phyloP scores from a whole-genome alignment of 768 basidiomycete species.

The Calvatia gigantea region DNA sequence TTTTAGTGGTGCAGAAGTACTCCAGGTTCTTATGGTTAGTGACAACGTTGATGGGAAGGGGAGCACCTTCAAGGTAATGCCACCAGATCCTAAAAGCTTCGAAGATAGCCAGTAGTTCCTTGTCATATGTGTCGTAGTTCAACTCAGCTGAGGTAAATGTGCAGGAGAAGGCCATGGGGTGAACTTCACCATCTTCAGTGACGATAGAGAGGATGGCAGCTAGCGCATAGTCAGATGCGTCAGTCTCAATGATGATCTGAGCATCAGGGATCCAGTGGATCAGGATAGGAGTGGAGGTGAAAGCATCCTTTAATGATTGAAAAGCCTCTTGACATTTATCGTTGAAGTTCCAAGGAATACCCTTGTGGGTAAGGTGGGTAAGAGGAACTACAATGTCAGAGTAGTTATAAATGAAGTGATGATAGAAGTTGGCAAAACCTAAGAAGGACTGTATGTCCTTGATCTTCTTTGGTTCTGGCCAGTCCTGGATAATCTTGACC shows the following conservation, averaged over 20 bases:
- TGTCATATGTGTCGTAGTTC: conserved; percentile 51
- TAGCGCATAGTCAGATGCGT: neutral
- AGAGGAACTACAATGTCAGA: neutral
- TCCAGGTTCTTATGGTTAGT: too few relatives aligned
- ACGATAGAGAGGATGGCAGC: conserved; percentile 25
- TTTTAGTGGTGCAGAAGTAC: too few relatives aligned
- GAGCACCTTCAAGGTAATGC: too few relatives aligned
- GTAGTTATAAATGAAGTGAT: neutral
- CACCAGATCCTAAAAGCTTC: too few relatives aligned
- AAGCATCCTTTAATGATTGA: neutral
- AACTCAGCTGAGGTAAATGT: conserved; percentile 27
- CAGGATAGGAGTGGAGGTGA: neutral
- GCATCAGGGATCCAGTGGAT: neutral
- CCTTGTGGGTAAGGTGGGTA: neutral
- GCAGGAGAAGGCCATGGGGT: conserved; percentile 37
- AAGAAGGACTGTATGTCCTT: conserved; percentile 28
- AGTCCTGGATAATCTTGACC: conserved; percentile 28
- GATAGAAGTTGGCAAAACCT: neutral
- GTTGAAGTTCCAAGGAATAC: neutral
- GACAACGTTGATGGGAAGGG: too few relatives aligned
- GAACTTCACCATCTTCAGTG: conserved; percentile 19
- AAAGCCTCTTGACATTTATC: neutral
- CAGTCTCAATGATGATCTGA: too few relatives aligned
- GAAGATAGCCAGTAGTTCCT: too few relatives aligned
- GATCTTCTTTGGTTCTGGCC: conserved; percentile 31